Base-by-base conservation (phyloP, 2,329 filamentous ascomycete genomes). In the Trichoderma hamatum region DNA sequence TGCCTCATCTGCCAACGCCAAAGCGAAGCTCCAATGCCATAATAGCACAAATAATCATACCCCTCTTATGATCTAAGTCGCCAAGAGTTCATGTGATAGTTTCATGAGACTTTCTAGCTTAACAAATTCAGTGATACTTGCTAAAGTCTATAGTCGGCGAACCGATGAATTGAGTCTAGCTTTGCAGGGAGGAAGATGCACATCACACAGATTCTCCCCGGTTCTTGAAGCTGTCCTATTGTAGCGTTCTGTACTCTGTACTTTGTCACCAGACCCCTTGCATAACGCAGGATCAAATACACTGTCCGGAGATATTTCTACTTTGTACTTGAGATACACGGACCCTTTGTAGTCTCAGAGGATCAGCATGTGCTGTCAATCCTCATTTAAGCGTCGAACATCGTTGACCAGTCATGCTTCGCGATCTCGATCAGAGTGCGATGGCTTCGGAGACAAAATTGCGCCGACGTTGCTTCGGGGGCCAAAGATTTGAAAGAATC, bases 391-490 rank as follows among this genome's bases (percentile, higher is more conserved):
- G 9, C 43, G 19, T 11, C 10, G 6, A 49, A 2, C n/a, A 10
- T 10, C 19, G 21, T 5, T 10, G n/a, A 5, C 43, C 46, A 49
- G n/a, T 49, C 21, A 49, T 24, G 11, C 39, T 26, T 49, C 26
- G 6, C 36, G 7, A 46, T 46, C 19, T 28, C 34, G 1, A 43
- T 1, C 13, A 19, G 10, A 30, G 5, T 2, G 13, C 24, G 5
- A 26, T 61, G 58, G n/a, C 19, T 13, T 61, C 58, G 58, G 58
- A 14, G 21, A 21, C 36, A 49, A 24, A 49, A 26, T 46, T 61
- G 36, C 58, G 39, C 58, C 58, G 58, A 61, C 19, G 58, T 61
- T 61, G 39, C 36, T 46, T 43, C 28, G 26, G n/a, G 39, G 46
- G n/a, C 9, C 46, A 49, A 49, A 24, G 46, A 24, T 24, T 5